These are phyloP conservation scores for Hypoxylon cercidicola DNA, from an alignment of 495 filamentous ascomycete genomes.

Conservation along the genomic window DNA sequence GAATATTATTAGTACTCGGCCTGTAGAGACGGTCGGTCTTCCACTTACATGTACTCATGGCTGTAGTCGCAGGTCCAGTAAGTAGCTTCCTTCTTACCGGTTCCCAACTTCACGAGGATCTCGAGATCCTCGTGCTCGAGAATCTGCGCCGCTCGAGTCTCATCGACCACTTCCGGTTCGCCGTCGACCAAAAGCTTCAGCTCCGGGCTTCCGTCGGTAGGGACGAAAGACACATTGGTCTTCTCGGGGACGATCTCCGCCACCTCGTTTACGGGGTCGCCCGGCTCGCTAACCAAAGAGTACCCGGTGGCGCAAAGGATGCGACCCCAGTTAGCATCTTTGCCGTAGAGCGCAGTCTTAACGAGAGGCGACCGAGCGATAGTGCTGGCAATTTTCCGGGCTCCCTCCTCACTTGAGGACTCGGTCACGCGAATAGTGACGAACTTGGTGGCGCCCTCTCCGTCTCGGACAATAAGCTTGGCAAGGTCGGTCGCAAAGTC, in stretches of 20 bases:
- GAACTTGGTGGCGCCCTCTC: conserved; percentile 98
- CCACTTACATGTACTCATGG: conserved; percentile 81
- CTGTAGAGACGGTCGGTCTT: background rate
- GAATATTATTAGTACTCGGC: conserved; percentile 6
- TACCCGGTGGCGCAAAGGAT: conserved; percentile 97
- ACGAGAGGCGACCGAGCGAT: conserved; percentile 96
- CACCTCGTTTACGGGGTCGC: conserved; percentile 63
- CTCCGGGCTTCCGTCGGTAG: conserved; percentile 80
- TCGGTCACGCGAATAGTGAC: conserved; percentile 89
- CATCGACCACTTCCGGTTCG: conserved; percentile 93
- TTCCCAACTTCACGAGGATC: conserved; percentile 78
- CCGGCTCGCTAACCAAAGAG: conserved; percentile 73
- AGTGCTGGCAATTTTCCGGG: conserved; percentile 78
- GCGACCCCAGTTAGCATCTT: conserved; percentile 97
- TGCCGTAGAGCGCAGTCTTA: conserved; percentile 96
- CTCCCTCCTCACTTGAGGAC: conserved; percentile 71
- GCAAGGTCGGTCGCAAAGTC: conserved; percentile 84
- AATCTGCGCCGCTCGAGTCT: conserved; percentile 84
- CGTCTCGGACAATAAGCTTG: conserved; percentile 93
- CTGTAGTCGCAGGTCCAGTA: conserved; percentile 99
- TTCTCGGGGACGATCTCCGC: conserved; percentile 78
- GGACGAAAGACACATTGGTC: conserved; percentile 92
- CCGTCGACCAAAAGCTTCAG: conserved; percentile 89
- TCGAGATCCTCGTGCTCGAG: conserved; percentile 87
- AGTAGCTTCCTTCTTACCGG: conserved; percentile 76